Evolutionary conservation across 768 basidiomycete genomes (phyloP).

Genomic region (Omphalotus guepiniiformis): DNA sequence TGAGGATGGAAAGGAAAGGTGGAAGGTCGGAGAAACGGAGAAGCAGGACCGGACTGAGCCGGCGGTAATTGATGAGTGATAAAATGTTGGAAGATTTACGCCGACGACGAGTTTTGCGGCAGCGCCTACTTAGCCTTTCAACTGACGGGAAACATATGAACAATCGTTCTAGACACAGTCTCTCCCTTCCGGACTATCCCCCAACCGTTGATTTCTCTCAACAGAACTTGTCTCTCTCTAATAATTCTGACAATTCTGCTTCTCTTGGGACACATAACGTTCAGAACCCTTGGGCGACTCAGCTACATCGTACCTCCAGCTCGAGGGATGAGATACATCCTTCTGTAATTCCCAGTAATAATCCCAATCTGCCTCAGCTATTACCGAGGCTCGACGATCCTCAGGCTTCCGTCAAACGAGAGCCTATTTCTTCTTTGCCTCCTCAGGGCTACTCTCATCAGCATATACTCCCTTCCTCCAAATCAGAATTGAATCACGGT

Average conservation of each 20-base stretch:
- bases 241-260: slow-evolving; percentile 24
- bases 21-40: too few species aligned
- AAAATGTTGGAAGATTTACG: too few species aligned
- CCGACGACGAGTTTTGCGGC: too few species aligned
- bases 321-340: slow-evolving; percentile 39
- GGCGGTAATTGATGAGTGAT: too few species aligned
- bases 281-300: slow-evolving; percentile 18
- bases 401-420: slow-evolving; percentile 19
- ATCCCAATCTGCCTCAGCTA: slow-evolving; percentile 14
- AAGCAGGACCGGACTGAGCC: too few species aligned
- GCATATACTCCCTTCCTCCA: not conserved
- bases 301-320: slow-evolving; percentile 33
- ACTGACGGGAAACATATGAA: slow-evolving; percentile 7
- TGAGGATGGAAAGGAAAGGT: too few species aligned
- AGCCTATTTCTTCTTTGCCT: slow-evolving; percentile 1
- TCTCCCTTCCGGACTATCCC: slow-evolving; percentile 6
- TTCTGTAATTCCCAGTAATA: slow-evolving; percentile 9
- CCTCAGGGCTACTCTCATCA: not conserved
- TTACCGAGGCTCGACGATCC: slow-evolving; percentile 15
- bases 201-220: not conserved
- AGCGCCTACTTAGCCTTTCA: too few species aligned
- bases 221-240: slow-evolving; percentile 14
- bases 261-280: slow-evolving; percentile 16
- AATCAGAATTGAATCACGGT: too few species aligned
- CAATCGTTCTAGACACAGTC: slow-evolving; percentile 8